Evolutionary conservation across 306 rosid genomes (phyloP).

Genomic region (Phaseolus lunatus): DNA sequence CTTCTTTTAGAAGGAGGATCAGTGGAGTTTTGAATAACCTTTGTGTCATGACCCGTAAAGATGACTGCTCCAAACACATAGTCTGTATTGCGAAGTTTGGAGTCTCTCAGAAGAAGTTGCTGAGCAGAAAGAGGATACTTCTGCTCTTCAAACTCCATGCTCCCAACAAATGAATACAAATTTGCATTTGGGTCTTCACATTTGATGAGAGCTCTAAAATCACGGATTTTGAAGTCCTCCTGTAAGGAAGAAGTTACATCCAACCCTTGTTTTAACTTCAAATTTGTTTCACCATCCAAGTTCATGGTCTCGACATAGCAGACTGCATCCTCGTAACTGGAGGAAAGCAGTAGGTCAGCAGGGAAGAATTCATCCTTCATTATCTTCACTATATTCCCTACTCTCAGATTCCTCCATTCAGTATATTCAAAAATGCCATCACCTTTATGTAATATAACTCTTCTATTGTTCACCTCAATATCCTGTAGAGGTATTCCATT

Average conservation of each 20-base stretch:
- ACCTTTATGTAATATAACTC: constrained; percentile 63
- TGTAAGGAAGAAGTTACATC: constrained; percentile 67
- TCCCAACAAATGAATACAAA: constrained; percentile 80
- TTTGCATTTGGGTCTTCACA: constrained; percentile 93
- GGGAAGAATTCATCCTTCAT: constrained; percentile 87
- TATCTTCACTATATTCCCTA: constrained; percentile 80
- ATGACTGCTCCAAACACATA: constrained; percentile 75
- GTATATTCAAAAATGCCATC: constrained; percentile 61
- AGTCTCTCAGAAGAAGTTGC: constrained; percentile 88
- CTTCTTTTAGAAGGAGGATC: constrained; percentile 92
- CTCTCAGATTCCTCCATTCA: constrained; percentile 78
- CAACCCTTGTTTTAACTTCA: constrained; percentile 81
- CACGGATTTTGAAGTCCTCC: constrained; percentile 55
- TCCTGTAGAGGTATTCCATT: constrained; percentile 59
- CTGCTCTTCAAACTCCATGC: constrained; percentile 66
- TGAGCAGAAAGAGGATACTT: constrained; percentile 77
- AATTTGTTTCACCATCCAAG: constrained; percentile 94
- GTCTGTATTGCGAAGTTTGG: constrained; percentile 91
- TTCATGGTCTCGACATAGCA: constrained; percentile 96
- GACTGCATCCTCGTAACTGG: constrained; percentile 84
- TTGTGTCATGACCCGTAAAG: constrained; percentile 83
- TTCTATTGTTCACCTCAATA: constrained; percentile 75
- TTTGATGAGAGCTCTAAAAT: constrained; percentile 65
- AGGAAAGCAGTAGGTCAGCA: constrained; percentile 85
- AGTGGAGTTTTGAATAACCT: constrained; percentile 88